Conservation (phyloP, 1,284 basidiomycete species). For the Peniophora sp. region DNA sequence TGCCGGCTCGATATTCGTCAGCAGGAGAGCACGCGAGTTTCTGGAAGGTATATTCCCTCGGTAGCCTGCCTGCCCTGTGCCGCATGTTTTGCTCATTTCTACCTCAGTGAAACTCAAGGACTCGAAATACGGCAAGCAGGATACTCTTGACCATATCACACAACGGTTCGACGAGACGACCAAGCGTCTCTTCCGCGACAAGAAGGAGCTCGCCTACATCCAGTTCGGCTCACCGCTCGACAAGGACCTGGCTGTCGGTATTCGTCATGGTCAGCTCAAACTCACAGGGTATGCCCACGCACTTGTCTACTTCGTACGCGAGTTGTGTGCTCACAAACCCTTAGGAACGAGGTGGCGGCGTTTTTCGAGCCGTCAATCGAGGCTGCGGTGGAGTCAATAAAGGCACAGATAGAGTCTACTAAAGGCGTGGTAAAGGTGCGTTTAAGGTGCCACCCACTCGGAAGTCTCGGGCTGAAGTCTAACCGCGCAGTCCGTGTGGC, state of each 20-base stretch:
- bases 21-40: slow-evolving; percentile 58
- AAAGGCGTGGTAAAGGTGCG: slow-evolving; percentile 55
- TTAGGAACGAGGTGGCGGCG: slow-evolving; percentile 52
- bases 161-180: slow-evolving; percentile 75
- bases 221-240: slow-evolving; percentile 72
- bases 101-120: slow-evolving; percentile 55
- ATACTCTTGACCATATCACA: slow-evolving; percentile 63
- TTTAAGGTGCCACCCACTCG: not conserved
- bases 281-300: slow-evolving; percentile 50
- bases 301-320: not conserved
- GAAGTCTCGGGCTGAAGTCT: not conserved
- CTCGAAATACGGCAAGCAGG: slow-evolving; percentile 62
- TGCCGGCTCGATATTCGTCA: slow-evolving; percentile 76
- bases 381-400: slow-evolving; percentile 63
- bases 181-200: slow-evolving; percentile 66
- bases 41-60: slow-evolving; percentile 41
- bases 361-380: slow-evolving; percentile 72
- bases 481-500: slow-evolving; percentile 51
- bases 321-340: slow-evolving; percentile 5
- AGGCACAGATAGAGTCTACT: slow-evolving; percentile 58
- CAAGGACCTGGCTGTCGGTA: slow-evolving; percentile 60
- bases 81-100: not conserved
- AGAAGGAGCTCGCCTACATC: slow-evolving; percentile 59
- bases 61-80: slow-evolving; percentile 2
- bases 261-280: slow-evolving; percentile 62